Percentiles rank a stretch among this genome's conserved stretches.
phyloP scores from a whole-genome alignment of 352 stramenopile species.

The Phytophthora pseudosyringae region DNA sequence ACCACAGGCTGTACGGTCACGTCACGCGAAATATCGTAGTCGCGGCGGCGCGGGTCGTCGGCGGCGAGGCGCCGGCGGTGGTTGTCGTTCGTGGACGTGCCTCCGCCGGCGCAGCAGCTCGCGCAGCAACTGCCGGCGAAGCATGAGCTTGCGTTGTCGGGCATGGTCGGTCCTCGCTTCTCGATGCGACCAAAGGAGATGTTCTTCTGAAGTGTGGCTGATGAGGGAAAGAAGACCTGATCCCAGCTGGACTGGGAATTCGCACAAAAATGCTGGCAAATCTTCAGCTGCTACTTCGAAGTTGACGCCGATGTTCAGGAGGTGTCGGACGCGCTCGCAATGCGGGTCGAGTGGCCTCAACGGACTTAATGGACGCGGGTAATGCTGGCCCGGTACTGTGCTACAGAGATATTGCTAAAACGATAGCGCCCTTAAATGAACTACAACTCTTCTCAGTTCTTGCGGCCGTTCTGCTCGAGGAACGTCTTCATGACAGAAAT shows the following conservation, averaged over 20 bases:
- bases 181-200: conserved; percentile 12
- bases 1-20: conserved; percentile 38
- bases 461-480: conserved; percentile 28
- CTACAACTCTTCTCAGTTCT: conserved; percentile 28
- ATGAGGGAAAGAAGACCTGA: conserved; percentile 20
- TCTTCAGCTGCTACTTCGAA: conserved; percentile 23
- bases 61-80: conserved; percentile 24
- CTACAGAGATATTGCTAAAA: conserved; percentile 20
- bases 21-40: conserved; percentile 33
- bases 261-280: conserved; percentile 12
- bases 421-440: conserved; percentile 22
- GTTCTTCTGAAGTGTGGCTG: conserved; percentile 28
- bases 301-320: conserved; percentile 13
- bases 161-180: conserved; percentile 23
- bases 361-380: background rate
- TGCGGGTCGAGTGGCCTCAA: background rate
- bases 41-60: conserved; percentile 29
- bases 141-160: conserved; percentile 24
- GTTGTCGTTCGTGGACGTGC: conserved; percentile 10
- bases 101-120: conserved; percentile 19
- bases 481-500: conserved; percentile 37
- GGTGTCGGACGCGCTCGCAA: background rate
- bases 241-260: conserved; percentile 10
- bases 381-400: background rate
- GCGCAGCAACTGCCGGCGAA: conserved; percentile 29